These are phyloP conservation scores for Nigrospora oryzae DNA, from an alignment of 2,329 filamentous ascomycete genomes.

Conservation along the genomic window DNA sequence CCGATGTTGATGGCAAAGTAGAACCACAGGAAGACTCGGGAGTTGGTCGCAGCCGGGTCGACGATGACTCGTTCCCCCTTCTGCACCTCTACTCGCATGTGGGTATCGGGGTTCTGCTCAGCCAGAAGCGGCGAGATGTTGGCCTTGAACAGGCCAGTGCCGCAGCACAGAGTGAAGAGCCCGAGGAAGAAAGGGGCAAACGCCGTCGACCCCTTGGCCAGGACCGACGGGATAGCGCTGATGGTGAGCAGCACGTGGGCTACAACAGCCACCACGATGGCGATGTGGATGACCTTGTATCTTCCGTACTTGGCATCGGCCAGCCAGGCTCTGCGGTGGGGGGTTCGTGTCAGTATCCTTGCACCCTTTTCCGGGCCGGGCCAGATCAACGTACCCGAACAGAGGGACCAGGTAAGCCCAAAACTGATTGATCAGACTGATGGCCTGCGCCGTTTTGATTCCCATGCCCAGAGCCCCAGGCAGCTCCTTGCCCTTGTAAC, in stretches of 20 bases:
- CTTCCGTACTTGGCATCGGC: constrained; percentile 67
- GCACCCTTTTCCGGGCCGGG: background rate
- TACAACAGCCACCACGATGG: constrained; percentile 55
- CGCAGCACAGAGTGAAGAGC: constrained; percentile 22
- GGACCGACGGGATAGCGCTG: constrained; percentile 55
- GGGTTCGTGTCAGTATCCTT: background rate
- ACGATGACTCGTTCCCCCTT: constrained; percentile 61
- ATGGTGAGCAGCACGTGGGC: constrained; percentile 60
- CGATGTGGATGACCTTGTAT: constrained; percentile 64
- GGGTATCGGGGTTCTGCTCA: constrained; percentile 57
- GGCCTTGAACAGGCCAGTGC: constrained; percentile 74
- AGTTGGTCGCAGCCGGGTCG: constrained; percentile 60
- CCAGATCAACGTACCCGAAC: constrained; percentile 34
- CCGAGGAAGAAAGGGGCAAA: constrained; percentile 12
- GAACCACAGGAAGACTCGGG: constrained; percentile 59
- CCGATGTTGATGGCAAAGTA: constrained; percentile 43
- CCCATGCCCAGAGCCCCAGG: constrained; percentile 51
- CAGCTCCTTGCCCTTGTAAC: constrained; percentile 8
- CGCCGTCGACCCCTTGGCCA: constrained; percentile 46
- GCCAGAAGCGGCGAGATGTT: constrained; percentile 68
- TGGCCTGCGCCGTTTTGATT: constrained; percentile 41
- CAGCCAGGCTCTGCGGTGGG: constrained; percentile 35
- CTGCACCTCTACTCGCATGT: constrained; percentile 46
- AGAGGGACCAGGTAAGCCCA: constrained; percentile 54
- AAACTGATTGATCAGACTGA: constrained; percentile 48